Evolutionary conservation across 1,284 basidiomycete genomes (phyloP).

Genomic region (Xanthoconium separans): DNA sequence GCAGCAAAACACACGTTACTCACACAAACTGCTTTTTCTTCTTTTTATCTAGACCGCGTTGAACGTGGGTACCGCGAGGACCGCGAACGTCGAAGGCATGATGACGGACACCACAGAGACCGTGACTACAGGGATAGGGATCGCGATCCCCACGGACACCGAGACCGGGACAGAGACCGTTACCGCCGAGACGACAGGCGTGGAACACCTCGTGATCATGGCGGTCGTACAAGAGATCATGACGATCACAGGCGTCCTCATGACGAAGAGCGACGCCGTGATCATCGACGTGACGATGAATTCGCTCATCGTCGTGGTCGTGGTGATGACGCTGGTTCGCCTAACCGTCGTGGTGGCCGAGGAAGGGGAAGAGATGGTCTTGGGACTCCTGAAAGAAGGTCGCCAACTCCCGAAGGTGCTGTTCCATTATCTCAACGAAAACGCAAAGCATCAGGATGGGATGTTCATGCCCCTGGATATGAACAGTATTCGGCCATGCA

Average conservation of each 20-base stretch:
- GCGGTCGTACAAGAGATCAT: constrained; percentile 40
- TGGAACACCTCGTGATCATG: constrained; percentile 34
- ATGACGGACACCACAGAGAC: constrained; percentile 50
- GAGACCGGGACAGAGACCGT: constrained; percentile 40
- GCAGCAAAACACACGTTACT: constrained; percentile 46
- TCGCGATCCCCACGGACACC: constrained; percentile 41
- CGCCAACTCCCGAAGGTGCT: constrained; percentile 88
- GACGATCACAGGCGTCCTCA: constrained; percentile 44
- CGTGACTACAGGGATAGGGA: constrained; percentile 44
- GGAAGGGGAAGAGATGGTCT: constrained; percentile 49
- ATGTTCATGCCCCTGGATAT: constrained; percentile 92
- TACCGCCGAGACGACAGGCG: constrained; percentile 44
- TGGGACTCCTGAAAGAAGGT: constrained; percentile 75
- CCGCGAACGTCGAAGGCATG: constrained; percentile 52
- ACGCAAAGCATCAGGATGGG: constrained; percentile 91
- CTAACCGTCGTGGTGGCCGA: constrained; percentile 38
- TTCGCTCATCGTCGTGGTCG: constrained; percentile 36
- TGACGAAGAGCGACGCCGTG: constrained; percentile 48
- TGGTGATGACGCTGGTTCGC: constrained; percentile 37
- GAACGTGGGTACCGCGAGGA: constrained; percentile 56
- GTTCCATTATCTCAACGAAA: constrained; percentile 83
- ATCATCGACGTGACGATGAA: constrained; percentile 50
- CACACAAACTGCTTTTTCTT: constrained; percentile 43
- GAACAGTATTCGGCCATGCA: constrained; percentile 94
- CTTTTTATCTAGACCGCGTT: constrained; percentile 42